Evolutionary conservation across 2,329 filamentous ascomycete genomes (phyloP), one percentile per base, ranked within the genome.

Genomic region (Arthrobotrys iridis): DNA sequence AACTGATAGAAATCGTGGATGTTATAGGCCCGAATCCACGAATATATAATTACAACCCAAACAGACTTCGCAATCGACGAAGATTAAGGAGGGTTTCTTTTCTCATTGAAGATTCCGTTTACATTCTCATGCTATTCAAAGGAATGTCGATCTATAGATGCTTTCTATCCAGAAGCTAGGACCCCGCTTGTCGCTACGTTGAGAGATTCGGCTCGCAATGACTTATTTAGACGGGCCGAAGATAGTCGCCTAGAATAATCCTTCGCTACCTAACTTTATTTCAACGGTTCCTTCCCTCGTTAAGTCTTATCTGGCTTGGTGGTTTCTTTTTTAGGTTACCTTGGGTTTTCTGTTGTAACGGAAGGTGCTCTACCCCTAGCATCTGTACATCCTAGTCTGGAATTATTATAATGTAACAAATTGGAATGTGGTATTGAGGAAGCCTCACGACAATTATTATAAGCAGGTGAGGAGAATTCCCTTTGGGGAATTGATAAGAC

Each of bases 251-350:
- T 52, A 52, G 28, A 18, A 7, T n/a, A 28, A 2, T 52, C 11
- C n/a, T 35, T 37, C 50, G 50, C 28, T 55, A 55, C 50, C 30
- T 37, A 37, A 37, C 50, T 24, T 52, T 55, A 37, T 55, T 24
- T 24, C 6, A 37, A 24, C 30, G n/a, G 28, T 55, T 55, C 50
- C 50, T 55, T 35, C 50, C 30, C 4, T 37, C 15, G 8, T 22
- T 24, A 37, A n/a, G 30, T 37, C 50, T 55, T 37, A 55, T 28
- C 1, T 55, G 22, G 10, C 50, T 55, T 55, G 18, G 30, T 24
- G 50, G 30, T 55, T 37, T 37, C 50, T 37, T 30, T 3, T 55
- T 30, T 3, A n/a, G 30, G 50, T 24, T 55, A 55, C 10, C 30
- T 55, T 20, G 18, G 50, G 10, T 33, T 15, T 8, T 35, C 18